These are phyloP conservation scores for Coemansia sp. DNA, from an alignment of 192 early-diverging fungal genomes.

Conservation along the genomic window DNA sequence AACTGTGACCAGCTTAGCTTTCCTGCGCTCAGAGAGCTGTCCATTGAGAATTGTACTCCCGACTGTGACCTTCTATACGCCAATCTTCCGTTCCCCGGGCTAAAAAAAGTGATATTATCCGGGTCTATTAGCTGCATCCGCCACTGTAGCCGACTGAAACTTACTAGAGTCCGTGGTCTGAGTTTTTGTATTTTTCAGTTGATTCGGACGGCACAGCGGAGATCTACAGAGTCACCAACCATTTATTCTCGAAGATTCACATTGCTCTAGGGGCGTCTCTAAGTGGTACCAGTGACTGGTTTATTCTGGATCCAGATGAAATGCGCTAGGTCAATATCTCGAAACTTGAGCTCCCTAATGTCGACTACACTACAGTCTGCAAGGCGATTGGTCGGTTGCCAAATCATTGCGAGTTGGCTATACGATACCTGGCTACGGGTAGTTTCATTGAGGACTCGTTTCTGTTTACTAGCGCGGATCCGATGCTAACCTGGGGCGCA, in stretches of 20 bases:
- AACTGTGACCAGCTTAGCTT: conserved; percentile 3
- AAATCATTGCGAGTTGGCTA: not conserved
- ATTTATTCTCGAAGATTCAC: not conserved
- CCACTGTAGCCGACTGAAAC: not conserved
- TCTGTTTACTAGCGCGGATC: not conserved
- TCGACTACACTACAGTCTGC: not conserved
- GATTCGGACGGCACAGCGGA: not conserved
- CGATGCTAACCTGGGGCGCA: not conserved
- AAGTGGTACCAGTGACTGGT: not conserved
- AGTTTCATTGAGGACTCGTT: not conserved
- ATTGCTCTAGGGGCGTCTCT: not conserved
- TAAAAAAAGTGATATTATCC: not conserved
- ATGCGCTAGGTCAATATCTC: not conserved
- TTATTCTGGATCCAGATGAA: not conserved
- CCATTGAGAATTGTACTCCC: not conserved
- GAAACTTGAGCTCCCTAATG: not conserved
- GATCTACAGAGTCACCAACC: not conserved
- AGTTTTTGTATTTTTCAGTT: not conserved
- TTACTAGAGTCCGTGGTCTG: not conserved
- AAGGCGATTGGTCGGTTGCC: not conserved
- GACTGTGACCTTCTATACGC: not conserved
- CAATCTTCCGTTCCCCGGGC: not conserved
- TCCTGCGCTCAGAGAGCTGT: not conserved
- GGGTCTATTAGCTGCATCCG: not conserved
- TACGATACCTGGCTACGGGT: not conserved